These are phyloP conservation scores for Microbotryum intermedium DNA, from an alignment of 1,284 basidiomycete species.

Conservation along the genomic window DNA sequence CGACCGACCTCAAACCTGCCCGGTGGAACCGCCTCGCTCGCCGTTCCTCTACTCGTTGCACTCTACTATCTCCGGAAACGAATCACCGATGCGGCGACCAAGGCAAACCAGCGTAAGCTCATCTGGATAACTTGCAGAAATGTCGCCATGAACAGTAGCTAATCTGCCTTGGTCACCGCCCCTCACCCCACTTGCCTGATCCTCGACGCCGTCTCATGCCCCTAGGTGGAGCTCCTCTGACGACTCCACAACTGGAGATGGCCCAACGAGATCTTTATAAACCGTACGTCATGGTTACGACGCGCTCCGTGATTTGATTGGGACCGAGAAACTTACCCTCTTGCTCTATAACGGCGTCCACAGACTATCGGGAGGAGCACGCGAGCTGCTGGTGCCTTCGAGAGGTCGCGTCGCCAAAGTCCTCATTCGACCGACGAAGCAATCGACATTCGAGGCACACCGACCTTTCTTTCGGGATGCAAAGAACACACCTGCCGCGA, in stretches of 20 bases:
- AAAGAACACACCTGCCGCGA: not conserved
- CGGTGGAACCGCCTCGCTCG: not conserved
- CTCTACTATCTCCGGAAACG: conserved; percentile 6
- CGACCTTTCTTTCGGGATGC: conserved; percentile 29
- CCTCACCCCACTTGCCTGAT: too few species aligned
- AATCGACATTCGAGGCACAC: conserved; percentile 36
- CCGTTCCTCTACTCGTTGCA: conserved; percentile 11
- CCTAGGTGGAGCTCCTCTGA: conserved; percentile 4
- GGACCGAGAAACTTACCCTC: too few species aligned
- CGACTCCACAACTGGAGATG: conserved; percentile 31
- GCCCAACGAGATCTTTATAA: conserved; percentile 30
- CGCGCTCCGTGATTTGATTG: too few species aligned
- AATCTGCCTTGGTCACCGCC: too few species aligned
- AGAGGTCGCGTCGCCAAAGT: conserved; percentile 36
- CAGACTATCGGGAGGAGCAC: conserved; percentile 25
- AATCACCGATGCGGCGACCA: conserved; percentile 4
- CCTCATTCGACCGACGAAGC: conserved; percentile 38
- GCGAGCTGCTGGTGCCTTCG: conserved; percentile 32
- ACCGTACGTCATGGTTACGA: conserved; percentile 3
- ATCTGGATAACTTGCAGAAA: not conserved
- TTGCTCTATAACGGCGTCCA: not conserved
- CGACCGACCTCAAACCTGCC: not conserved
- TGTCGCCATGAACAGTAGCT: not conserved
- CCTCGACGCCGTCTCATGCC: too few species aligned
- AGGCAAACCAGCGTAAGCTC: not conserved